Evolutionary conservation across 495 filamentous ascomycete genomes (phyloP), one percentile per base, ranked within the genome.

Genomic region (Antarctomyces pellizariae): DNA sequence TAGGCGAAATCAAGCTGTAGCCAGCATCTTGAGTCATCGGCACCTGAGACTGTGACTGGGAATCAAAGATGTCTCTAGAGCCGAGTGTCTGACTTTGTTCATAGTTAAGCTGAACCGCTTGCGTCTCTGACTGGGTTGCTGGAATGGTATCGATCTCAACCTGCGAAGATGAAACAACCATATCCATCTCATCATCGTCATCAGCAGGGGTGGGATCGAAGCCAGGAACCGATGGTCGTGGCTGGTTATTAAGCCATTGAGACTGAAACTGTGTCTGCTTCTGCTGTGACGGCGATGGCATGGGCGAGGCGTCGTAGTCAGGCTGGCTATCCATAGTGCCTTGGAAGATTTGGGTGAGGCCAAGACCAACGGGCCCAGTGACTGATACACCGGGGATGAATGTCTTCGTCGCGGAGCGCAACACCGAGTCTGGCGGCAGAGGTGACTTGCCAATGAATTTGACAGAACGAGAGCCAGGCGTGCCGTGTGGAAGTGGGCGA

Each of bases 281-380:
- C 9, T 3, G 3, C 2, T 19, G 13, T 8, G 18, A 18, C 4
- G 14, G 24, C 13, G 26, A 27, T 9, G 19, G 15, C 2, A 26
- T 26, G 5, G 30, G 17, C 4, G 24, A 19, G 12, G 8, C 16
- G 5, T 33, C 29, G 3, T 17, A 3, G 36, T 34, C 4, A 39
- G 37, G 7, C 41, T 49, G 25, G 29, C 36, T 43, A 25, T 70
- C 75, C 62, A 93, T 71, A 1, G 83, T 93, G 14, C 76, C 79
- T n/a, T 75, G 73, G 45, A 91, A 93, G 28, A 79, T 77, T 44
- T 93, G 83, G 3, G 80, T 91, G 26, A 91, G 56, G 22, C 80
- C 76, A 30, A 90, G 46, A 2, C 61, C 61, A 15, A 55, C 63
- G 19, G 69, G 62, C 14, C 56, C 56, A 33, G 53, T 53, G 10